Evolutionary conservation across 2,329 filamentous ascomycete species (phyloP).

Genomic region (Sarocladium kiliense): DNA sequence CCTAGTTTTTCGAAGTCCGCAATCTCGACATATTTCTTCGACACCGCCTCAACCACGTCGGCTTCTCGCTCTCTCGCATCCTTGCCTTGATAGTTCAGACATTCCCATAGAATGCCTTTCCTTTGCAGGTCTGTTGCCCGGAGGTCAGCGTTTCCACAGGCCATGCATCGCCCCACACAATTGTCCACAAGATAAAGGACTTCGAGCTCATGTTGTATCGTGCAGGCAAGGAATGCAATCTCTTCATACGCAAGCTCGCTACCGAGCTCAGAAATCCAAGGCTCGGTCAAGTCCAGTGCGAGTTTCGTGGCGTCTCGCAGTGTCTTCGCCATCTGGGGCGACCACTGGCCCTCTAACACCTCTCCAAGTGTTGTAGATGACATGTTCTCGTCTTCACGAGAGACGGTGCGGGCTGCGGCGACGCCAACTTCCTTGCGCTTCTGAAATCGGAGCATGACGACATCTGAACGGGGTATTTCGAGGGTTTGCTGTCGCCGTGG

Average conservation of each 20-base stretch:
- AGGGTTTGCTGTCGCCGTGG: slow-evolving; percentile 19
- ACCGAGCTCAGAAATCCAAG: slow-evolving; percentile 14
- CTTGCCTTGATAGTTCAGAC: slow-evolving; percentile 16
- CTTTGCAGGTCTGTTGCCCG: slow-evolving; percentile 14
- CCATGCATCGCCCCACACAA: slow-evolving; percentile 19
- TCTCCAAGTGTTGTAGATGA: slow-evolving; percentile 11
- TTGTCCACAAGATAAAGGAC: slow-evolving; percentile 27
- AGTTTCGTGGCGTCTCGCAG: slow-evolving; percentile 19
- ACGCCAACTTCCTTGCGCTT: neutral
- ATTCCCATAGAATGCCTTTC: slow-evolving; percentile 17
- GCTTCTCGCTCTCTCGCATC: slow-evolving; percentile 14
- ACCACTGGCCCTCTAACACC: slow-evolving; percentile 24
- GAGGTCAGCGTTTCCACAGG: slow-evolving; percentile 14
- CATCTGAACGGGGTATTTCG: slow-evolving; percentile 19
- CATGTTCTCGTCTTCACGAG: slow-evolving; percentile 12
- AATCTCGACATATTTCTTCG: slow-evolving; percentile 25
- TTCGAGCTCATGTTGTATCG: slow-evolving; percentile 21
- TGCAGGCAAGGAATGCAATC: slow-evolving; percentile 22
- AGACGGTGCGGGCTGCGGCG: neutral
- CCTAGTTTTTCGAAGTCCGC: slow-evolving; percentile 24
- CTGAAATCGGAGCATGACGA: slow-evolving; percentile 22
- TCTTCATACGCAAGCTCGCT: slow-evolving; percentile 20
- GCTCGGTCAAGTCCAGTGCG: slow-evolving; percentile 24
- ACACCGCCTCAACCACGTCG: slow-evolving; percentile 24
- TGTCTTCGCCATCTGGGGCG: slow-evolving; percentile 19